Base-by-base conservation (phyloP, 202 grass and related monocot species). In the Bolboschoenoplectus hybrid region DNA sequence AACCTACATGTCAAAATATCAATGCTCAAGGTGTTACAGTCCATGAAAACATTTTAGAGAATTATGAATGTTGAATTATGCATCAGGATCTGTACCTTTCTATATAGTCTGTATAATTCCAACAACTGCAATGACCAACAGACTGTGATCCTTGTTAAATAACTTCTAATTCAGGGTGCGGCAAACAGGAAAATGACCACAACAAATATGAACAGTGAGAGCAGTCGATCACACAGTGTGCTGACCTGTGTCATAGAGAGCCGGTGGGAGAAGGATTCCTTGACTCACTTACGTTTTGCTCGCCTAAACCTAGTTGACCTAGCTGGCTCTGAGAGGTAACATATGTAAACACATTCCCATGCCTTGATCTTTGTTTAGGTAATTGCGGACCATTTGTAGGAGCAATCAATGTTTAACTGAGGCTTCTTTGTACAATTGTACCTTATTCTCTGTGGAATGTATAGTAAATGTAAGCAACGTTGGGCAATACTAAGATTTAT, bases 191-290 rank as follows among this genome's bases (percentile, higher is more conserved):
- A 94, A 95, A 91, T 93, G 88, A 91, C 91, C 75, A 91, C 91
- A 38, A 97, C 95, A 84, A 92, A 93, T 58, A 97, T 97, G 95
- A 97, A 97, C 56, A 89, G 83, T 64, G 95, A 97, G 82, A 95
- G 95, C 75, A 97, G 93, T 75, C 91, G 95, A 16, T 97, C 95
- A 46, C 95, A 97, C 86, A 95, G 92, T 89, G 93, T 97, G 86
- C 92, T 95, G 58, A 95, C 95, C 64, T 97, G 95, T 74, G 86
- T 95, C 49, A 97, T 95, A 84, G 95, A 97, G 91, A 97, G 95
- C 55, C 87, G 9, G 67, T 92, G 93, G 95, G 91, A 97, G 83
- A 95, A 88, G 82, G 93, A 95, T 86, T 93, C 93, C 11, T 93
- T 93, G 85, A 72, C 90, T 74, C 93, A 97, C 86, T 84, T 90